Base-by-base conservation (phyloP, 306 rosid species). In the Clitoria ternatea region DNA sequence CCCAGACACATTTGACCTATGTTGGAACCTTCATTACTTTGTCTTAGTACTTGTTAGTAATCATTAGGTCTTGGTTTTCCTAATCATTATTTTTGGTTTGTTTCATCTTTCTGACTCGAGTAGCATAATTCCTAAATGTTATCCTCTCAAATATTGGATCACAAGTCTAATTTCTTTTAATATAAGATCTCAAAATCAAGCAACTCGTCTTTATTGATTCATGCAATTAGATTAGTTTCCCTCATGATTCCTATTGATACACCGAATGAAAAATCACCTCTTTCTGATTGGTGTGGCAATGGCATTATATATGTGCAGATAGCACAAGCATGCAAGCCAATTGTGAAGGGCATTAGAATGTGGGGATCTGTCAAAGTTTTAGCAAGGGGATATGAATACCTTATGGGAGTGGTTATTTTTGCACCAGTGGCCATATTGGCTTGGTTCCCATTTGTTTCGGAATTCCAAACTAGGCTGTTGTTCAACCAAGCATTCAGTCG, bases 401-500 rank as follows among this genome's bases (percentile, higher is more conserved):
- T 94, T 62, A 94, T 94, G 99, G 96, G 95, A 66, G 72, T 94
- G n/a, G 12, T 79, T 18, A 79, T 94, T 39, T 89, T 94, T 45
- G n/a, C 75, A 24, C 99, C 99, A 4, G 95, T 91, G 49, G 95
- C 90, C 36, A 75, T 89, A 65, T 75, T 94, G 78, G 96, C 97
- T 9, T 91, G 99, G 97, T 91, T 94, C 84, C 97, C 97, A 27
- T 94, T 91, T 77, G 99, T 91, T 36, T 82, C 99, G 4, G 99
- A 91, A 79, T 94, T 91, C 86, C 97, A 94, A 75, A 89, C 96
- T 27, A 80, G 99, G 85, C 85, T 94, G 35, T 85, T 94, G 7
- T 94, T 86, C 89, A 94, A 94, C 84, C 99, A 94, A 83, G 99
- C 99, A 17, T 94, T 94, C 85, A 94, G 99, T 77, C 65, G 97